These are phyloP conservation scores for Epichloe baconii DNA, from an alignment of 2,329 filamentous ascomycete genomes.

Conservation along the genomic window DNA sequence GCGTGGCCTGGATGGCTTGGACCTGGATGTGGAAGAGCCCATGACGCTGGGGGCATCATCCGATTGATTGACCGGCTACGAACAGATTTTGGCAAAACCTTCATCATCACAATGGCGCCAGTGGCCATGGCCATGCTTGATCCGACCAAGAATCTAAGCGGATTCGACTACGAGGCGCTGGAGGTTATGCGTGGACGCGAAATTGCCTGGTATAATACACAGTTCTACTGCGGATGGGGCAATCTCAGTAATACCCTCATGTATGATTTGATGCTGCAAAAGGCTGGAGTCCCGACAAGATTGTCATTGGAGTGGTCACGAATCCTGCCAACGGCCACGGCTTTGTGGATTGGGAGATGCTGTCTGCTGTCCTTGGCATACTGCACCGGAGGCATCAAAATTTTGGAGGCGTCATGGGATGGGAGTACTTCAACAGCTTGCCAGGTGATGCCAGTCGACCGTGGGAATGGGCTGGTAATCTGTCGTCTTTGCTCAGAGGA, in stretches of 20 bases:
- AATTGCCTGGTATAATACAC: constrained; percentile 78
- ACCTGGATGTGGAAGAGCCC: constrained; percentile 69
- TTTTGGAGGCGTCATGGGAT: constrained; percentile 86
- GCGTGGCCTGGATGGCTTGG: constrained; percentile 53
- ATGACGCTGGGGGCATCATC: constrained; percentile 55
- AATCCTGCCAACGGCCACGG: constrained; percentile 58
- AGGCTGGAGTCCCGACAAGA: constrained; percentile 59
- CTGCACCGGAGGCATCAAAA: constrained; percentile 40
- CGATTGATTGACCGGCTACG: constrained; percentile 55
- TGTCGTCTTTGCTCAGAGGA: constrained; percentile 36
- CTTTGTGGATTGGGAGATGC: constrained; percentile 34
- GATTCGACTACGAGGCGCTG: constrained; percentile 67
- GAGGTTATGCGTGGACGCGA: constrained; percentile 52
- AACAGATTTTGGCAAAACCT: constrained; percentile 53
- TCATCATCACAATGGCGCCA: constrained; percentile 71
- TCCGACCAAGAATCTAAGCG: constrained; percentile 50
- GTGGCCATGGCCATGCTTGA: constrained; percentile 60
- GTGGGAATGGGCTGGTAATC: constrained; percentile 65
- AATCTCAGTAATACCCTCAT: constrained; percentile 31
- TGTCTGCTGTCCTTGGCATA: constrained; percentile 28
- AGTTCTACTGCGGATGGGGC: constrained; percentile 91
- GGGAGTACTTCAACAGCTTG: constrained; percentile 84
- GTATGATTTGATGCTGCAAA: constrained; percentile 39
- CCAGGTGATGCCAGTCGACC: constrained; percentile 50
- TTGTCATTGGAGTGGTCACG: constrained; percentile 73